Evolutionary conservation across 345 rosid species (phyloP), one percentile per base, ranked within the genome.

Genomic region (Reutealis trisperma): DNA sequence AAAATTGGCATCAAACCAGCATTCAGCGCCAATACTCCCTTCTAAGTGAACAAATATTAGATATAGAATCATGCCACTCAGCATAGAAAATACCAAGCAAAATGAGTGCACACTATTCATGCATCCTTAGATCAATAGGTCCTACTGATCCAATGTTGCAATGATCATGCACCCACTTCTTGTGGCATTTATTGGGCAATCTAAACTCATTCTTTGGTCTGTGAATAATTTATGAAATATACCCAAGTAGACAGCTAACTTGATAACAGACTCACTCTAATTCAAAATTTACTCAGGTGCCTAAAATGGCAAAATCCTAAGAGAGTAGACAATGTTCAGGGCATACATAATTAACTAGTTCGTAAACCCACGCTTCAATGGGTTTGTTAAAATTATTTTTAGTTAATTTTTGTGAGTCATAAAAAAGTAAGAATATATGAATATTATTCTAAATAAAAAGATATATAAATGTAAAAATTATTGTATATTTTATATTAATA

Each of bases 1-100:
- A 52, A 27, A 15, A 14, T 16, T 62, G 64, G 22, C 37, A 63
- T 52, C 4, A 71, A 71, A 58, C 74, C 65, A 74, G 62, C 66
- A 78, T 82, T 51, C 27, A 55, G 55, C 34, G 47, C 1, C 22
- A 11, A 64, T 65, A 19, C 47, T 37, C 51, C 11, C 63, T 51
- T n/a, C 24, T 18, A 21, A 34, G 9, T 32, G 54, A 57, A 34
- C 1, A 37, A 34, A 58, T 34, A 57, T 34, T 69, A 49, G 13
- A 4, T 10, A 27, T 67, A 67, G 59, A 54, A 54, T 54, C 65
- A 61, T 61, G 12, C 16, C 32, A 9, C 27, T 54, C 59, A 54
- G 51, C 51, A 47, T 11, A 2, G 11, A 8, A 47, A 0, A 8
- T 18, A 15, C 16, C 59, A 54, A 19, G 2, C 21, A 18, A 54